A percentile compares a stretch with the other conserved stretches of the same genome.
Conservation (phyloP, 2,329 filamentous ascomycete species). For the Colletotrichum sp. region DNA sequence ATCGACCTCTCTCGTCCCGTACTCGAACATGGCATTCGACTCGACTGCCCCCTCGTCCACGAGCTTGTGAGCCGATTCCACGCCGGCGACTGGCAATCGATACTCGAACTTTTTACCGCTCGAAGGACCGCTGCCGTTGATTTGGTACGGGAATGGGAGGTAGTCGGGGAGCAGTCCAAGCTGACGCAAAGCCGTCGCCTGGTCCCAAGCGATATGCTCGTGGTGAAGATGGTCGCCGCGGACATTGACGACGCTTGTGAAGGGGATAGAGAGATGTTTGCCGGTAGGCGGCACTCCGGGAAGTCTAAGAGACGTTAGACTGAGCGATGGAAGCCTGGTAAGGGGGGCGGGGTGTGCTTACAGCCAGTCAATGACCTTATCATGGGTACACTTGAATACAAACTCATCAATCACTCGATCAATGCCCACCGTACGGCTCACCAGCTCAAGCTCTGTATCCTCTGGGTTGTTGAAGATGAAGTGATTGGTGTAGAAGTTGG, state of each 20-base stretch:
- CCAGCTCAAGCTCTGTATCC: conserved; percentile 70
- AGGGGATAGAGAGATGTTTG: conserved; percentile 59
- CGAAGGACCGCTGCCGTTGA: conserved; percentile 5
- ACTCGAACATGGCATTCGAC: conserved; percentile 36
- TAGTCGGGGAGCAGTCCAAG: conserved; percentile 62
- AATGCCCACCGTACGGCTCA: conserved; percentile 74
- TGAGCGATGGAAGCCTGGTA: background rate
- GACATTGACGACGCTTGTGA: conserved; percentile 68
- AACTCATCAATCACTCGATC: conserved; percentile 78
- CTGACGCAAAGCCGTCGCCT: conserved; percentile 67
- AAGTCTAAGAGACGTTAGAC: conserved; percentile 33
- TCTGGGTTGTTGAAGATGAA: conserved; percentile 78
- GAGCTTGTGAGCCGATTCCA: conserved; percentile 37
- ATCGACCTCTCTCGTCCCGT: conserved; percentile 10
- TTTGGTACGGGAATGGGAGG: conserved; percentile 58
- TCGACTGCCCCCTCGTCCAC: conserved; percentile 30
- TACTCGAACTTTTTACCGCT: conserved; percentile 29
- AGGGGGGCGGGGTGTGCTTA: conserved; percentile 40
- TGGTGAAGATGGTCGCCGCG: conserved; percentile 68
- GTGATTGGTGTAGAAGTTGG: conserved; percentile 73
- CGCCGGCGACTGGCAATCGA: conserved; percentile 34
- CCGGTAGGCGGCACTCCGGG: conserved; percentile 62
- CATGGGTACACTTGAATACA: conserved; percentile 68
- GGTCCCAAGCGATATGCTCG: conserved; percentile 74
- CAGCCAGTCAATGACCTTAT: conserved; percentile 71